Base-by-base conservation (phyloP, 306 rosid genomes). In the Lathyrus sativus region DNA sequence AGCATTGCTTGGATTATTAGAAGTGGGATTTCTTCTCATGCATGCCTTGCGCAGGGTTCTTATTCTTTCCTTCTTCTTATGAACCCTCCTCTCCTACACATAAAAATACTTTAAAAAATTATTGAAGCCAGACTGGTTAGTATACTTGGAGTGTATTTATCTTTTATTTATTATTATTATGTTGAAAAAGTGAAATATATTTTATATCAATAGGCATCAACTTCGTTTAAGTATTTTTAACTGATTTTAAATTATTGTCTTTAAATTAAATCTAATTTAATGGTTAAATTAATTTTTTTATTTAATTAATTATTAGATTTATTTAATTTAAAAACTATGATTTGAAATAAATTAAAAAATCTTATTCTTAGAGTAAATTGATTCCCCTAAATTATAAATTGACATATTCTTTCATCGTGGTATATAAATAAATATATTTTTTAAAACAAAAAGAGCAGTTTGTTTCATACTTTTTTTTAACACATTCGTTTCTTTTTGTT, bases 1-100 rank as follows among this genome's bases (percentile, higher is more conserved):
- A 73, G 76, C 81, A 65, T 83, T 79, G 91, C 88, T 84, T 87
- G 72, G 37, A 55, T 55, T 62, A 64, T 78, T 71, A 12, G 63
- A 37, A 62, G 35, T 59, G 77, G 83, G 73, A 61, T 84, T 68
- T 78, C 83, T 81, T 84, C 65, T 8, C n/a, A 12, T 55, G 76
- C 60, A 39, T 69, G 72, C 49, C 39, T 66, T 71, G 63, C 2
- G 41, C 15, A 2, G 3, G 72, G 69, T 71, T 70, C 81, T 80
- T 75, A 72, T 81, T 64, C 88, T 43, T 84, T 84, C 51, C 88
- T 80, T 78, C 45, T 29, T 63, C 12, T 22, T 50, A 43, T 50
- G 24, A 45, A 43, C 45, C 62, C 14, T 19, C 62, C 14, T 19
- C 22, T 71, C 29, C 31, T 44, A 19, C 24, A 3, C 26, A 33